phyloP scores from a whole-genome alignment of 2,329 filamentous ascomycete genomes.

The Rutstroemia sp. region DNA sequence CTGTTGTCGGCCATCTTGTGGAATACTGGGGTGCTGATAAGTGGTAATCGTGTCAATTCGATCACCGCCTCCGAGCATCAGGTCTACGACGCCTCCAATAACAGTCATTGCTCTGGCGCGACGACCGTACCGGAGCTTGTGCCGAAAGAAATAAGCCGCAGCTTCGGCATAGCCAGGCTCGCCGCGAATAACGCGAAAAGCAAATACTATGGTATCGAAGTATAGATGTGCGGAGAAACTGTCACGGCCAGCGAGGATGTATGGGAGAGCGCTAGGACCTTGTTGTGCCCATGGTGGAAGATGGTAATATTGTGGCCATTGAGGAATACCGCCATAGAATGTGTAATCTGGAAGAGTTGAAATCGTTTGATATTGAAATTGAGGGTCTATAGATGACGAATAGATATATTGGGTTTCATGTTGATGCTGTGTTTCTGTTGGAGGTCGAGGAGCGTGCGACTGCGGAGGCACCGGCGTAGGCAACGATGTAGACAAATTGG shows the following conservation, averaged over 20 bases:
- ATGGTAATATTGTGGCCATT: neutral
- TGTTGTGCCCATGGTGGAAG: neutral
- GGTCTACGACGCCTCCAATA: constrained; percentile 9
- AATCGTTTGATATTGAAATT: neutral
- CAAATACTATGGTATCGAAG: constrained; percentile 12
- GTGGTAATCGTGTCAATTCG: neutral
- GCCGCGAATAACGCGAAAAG: constrained; percentile 6
- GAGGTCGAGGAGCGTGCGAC: too few species aligned
- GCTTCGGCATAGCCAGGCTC: neutral
- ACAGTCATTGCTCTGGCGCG: neutral
- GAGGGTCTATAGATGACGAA: too few species aligned
- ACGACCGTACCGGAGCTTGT: constrained; percentile 9
- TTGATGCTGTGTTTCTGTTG: too few species aligned
- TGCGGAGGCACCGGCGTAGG: too few species aligned
- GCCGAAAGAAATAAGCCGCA: constrained; percentile 11
- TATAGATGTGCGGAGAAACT: constrained; percentile 16
- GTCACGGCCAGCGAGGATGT: constrained; percentile 15
- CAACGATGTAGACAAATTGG: too few species aligned
- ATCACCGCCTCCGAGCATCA: constrained; percentile 12
- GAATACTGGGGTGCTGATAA: neutral
- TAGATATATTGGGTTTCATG: too few species aligned
- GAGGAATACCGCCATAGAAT: neutral
- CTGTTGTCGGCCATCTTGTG: neutral
- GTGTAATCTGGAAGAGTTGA: neutral
- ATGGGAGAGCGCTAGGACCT: constrained; percentile 7